A percentile compares a stretch with the other conserved stretches of the same genome.
Conservation (phyloP, 2,329 filamentous ascomycete species). For the Aspergillus vadensis region DNA sequence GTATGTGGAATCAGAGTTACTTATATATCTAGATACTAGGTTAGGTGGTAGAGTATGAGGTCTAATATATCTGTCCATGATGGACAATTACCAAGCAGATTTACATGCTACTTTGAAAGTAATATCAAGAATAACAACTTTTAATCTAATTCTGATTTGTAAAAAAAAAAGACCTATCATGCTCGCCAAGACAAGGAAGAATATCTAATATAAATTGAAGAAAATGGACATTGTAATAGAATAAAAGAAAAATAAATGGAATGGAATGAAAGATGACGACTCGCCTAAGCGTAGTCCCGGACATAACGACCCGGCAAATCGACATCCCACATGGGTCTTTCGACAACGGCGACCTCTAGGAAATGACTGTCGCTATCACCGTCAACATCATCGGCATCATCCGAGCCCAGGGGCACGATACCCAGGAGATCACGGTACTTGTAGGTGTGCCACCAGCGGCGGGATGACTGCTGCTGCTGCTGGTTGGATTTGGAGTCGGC, state of each 20-base stretch:
- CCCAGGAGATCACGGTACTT: conserved; percentile 95
- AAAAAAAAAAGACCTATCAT: conserved; percentile 14
- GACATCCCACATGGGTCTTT: conserved; percentile 81
- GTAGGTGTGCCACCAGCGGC: conserved; percentile 73
- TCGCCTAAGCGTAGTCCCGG: conserved; percentile 50
- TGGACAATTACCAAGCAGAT: no score
- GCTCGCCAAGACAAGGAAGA: conserved; percentile 11
- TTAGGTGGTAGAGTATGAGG: no score
- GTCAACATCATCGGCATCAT: conserved; percentile 29
- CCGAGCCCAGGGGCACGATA: conserved; percentile 57
- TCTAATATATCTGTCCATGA: no score
- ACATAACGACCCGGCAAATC: conserved; percentile 73
- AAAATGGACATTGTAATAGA: background rate
- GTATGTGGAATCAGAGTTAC: no score
- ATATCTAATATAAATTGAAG: background rate
- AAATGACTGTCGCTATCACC: conserved; percentile 19
- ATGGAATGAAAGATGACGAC: background rate
- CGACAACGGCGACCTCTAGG: conserved; percentile 80
- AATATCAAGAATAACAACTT: conserved; percentile 12
- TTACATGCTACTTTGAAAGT: background rate
- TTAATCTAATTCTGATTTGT: conserved; percentile 14
- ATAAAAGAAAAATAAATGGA: background rate
- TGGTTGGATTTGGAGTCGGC: conserved; percentile 26
- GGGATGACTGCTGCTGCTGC: conserved; percentile 23
- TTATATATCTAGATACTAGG: no score